These are phyloP conservation scores for Cenchrus americanus DNA, from an alignment of 176 grass and related monocot species.

Conservation along the genomic window DNA sequence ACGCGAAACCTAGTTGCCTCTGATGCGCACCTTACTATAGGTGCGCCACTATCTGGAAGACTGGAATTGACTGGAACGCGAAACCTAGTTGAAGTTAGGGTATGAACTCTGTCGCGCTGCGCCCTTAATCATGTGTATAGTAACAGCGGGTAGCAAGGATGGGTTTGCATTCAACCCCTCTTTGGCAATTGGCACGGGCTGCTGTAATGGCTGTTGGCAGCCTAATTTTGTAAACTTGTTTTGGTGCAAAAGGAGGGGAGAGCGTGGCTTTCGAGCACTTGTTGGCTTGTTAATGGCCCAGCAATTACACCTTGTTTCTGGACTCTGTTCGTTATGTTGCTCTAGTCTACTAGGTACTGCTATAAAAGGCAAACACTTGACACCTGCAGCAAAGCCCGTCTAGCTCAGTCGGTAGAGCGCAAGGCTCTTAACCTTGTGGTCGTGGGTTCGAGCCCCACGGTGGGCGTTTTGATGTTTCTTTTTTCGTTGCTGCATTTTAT, in stretches of 20 bases:
- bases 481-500: no score
- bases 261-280: neutral
- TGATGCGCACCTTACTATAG: neutral
- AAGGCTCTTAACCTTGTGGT: slow-evolving; percentile 61
- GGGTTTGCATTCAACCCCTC: slow-evolving; percentile 12
- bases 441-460: slow-evolving; percentile 75
- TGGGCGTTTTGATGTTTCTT: slow-evolving; percentile 27
- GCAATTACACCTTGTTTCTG: no score
- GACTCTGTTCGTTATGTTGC: neutral
- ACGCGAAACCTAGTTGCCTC: slow-evolving; percentile 23
- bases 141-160: slow-evolving; percentile 16
- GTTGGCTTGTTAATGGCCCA: neutral
- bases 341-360: no score
- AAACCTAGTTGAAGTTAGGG: slow-evolving; percentile 28
- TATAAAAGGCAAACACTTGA: no score
- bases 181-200: neutral
- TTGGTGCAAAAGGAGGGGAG: slow-evolving; percentile 16
- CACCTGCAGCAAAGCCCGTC: neutral
- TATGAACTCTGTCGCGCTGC: neutral
- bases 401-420: slow-evolving; percentile 56
- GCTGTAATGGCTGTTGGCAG: slow-evolving; percentile 4
- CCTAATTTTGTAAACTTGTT: slow-evolving; percentile 29
- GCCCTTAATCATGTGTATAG: slow-evolving; percentile 21
- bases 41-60: neutral
- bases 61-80: slow-evolving; percentile 18